Base-by-base conservation (phyloP, 208 protist genomes). In the Wallacemonas sp. region DNA sequence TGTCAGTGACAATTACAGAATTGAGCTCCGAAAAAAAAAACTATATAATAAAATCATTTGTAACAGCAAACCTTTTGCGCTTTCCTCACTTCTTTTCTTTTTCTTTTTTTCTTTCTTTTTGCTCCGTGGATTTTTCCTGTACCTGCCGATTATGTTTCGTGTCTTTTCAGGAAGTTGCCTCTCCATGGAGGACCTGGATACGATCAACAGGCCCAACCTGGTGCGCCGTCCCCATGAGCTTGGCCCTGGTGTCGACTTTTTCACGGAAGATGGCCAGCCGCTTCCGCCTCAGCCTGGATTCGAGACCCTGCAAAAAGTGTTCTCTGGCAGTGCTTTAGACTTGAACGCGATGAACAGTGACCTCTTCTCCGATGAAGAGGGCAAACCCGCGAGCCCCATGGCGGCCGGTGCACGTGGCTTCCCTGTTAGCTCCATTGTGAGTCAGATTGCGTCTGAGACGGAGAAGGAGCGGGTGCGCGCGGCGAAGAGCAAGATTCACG, bases 161-260 rank as follows among this genome's bases (percentile, higher is more conserved):
- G 86, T 88, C 1, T 94, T 96, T 58, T 94, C 91, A 11, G 88
- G 83, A 30, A 96, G 88, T 59, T 96, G 91, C 63, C 76, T 96
- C 62, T 93, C 91, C 47, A 78, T 96, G 12, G 88, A 96, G 68
- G 85, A 94, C 75, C 91, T 94, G 80, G 86, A 96, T 66, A 92
- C 82, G 9, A 80, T 94, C 30, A 66, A 78, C 55, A 64, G 84
- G 26, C 70, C 82, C 11, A 82, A 81, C 53, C 66, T 96, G 54
- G 79, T 94, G 17, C 67, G 88, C 66, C 75, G 80, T 41, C 85
- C 85, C 8, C 91, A 96, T 66, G 64, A 94, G 31, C 69, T 96
- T 59, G 91, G 91, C 39, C 88, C 91, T 33, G 91, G 91, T 19
- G 77, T 68, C 11, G 91, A 96, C 65, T 94, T 86, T 68, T 96